A percentile compares a stretch with the other conserved stretches of the same genome.
These are phyloP conservation scores for Achlya hypogyna DNA, from an alignment of 352 stramenopile genomes.

Conservation along the genomic window DNA sequence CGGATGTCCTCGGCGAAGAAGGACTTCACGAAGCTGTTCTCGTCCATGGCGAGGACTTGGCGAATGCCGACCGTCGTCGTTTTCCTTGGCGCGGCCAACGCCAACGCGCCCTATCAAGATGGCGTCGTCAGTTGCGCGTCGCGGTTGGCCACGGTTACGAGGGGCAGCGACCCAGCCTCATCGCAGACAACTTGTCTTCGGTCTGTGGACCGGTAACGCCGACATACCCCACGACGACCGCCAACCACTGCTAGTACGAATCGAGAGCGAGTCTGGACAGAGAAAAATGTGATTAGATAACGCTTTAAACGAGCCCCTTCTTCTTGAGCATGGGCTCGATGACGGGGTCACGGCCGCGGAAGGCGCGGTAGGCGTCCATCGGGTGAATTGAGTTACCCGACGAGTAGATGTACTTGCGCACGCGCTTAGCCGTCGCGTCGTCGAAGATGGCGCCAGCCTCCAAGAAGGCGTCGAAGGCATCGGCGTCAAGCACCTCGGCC, in stretches of 20 bases:
- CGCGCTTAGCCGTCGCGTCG: conserved; percentile 29
- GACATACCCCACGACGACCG: neutral
- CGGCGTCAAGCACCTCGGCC: conserved; percentile 51
- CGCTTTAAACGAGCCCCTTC: conserved; percentile 28
- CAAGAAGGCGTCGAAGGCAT: conserved; percentile 53
- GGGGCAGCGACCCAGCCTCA: neutral
- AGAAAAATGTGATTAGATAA: too few species aligned
- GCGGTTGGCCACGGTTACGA: neutral
- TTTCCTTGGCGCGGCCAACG: too few species aligned
- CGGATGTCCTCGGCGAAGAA: conserved; percentile 12
- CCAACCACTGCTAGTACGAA: neutral
- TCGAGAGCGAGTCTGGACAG: too few species aligned
- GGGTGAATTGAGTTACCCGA: conserved; percentile 44
- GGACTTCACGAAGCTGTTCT: conserved; percentile 19
- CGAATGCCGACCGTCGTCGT: neutral
- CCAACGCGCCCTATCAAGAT: neutral
- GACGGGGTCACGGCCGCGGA: conserved; percentile 47
- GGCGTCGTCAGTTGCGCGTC: neutral
- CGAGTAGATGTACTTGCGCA: conserved; percentile 45
- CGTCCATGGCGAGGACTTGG: neutral
- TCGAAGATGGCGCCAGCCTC: conserved; percentile 51
- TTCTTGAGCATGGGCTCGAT: conserved; percentile 59
- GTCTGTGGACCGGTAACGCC: neutral
- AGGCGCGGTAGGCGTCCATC: conserved; percentile 42
- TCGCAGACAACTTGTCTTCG: too few species aligned